A percentile compares a stretch with the other conserved stretches of the same genome.
These are phyloP conservation scores for Diplotaxis tenuifolia DNA, from an alignment of 345 rosid genomes.

Conservation along the genomic window DNA sequence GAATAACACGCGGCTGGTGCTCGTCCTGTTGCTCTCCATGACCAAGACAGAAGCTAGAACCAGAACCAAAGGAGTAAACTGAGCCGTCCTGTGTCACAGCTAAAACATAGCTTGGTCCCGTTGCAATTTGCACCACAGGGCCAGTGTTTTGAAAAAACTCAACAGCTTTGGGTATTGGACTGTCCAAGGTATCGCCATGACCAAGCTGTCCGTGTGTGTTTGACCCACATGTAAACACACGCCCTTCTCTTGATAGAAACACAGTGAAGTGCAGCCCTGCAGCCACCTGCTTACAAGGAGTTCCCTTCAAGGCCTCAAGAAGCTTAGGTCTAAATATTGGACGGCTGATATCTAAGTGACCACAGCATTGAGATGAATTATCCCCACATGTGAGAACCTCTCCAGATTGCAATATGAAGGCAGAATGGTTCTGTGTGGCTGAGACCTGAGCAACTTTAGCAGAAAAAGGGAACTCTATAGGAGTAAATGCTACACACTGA, in stretches of 20 bases:
- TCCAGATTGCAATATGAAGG: conserved; percentile 82
- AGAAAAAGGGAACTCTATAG: conserved; percentile 59
- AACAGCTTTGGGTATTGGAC: conserved; percentile 69
- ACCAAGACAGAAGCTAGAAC: conserved; percentile 89
- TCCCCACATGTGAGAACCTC: conserved; percentile 98
- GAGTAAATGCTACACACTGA: conserved; percentile 77
- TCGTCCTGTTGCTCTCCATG: conserved; percentile 95
- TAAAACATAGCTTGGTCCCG: conserved; percentile 86
- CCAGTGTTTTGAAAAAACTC: conserved; percentile 52
- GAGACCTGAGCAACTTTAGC: conserved; percentile 76
- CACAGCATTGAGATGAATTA: conserved; percentile 89
- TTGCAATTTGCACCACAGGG: conserved; percentile 73
- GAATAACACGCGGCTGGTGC: conserved; percentile 71
- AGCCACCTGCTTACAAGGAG: conserved; percentile 91
- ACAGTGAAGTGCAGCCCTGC: conserved; percentile 87
- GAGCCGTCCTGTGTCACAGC: conserved; percentile 64
- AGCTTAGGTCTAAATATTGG: conserved; percentile 85
- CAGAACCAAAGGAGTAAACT: conserved; percentile 90
- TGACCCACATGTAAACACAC: conserved; percentile 71
- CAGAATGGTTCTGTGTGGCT: conserved; percentile 90
- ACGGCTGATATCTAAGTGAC: conserved; percentile 69
- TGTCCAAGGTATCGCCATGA: conserved; percentile 81
- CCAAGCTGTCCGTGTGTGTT: conserved; percentile 90
- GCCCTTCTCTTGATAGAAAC: conserved; percentile 80
- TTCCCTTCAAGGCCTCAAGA: conserved; percentile 75